Conservation (phyloP, 768 basidiomycete genomes). For the Cystobasidium onofrii region DNA sequence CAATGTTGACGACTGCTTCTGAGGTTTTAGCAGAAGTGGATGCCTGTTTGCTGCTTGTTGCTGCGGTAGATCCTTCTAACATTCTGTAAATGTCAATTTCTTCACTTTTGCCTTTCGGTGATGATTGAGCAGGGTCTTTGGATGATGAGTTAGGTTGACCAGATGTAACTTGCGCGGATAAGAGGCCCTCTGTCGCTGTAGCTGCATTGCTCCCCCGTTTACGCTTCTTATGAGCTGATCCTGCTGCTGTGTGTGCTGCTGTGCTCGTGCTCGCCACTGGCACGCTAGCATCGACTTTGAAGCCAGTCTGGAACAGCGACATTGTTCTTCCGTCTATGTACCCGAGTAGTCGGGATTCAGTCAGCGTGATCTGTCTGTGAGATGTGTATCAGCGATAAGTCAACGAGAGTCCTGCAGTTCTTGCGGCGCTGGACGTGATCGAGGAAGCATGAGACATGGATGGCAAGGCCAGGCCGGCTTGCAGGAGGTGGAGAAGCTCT, state of each 20-base stretch:
- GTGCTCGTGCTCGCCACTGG: not conserved
- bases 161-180: not conserved
- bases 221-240: slow-evolving; percentile 15
- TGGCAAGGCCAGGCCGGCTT: no score
- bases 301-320: slow-evolving; percentile 28
- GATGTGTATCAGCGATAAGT: no score
- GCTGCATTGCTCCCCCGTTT: not conserved
- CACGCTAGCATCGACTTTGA: slow-evolving; percentile 6
- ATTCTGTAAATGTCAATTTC: not conserved
- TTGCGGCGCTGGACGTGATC: no score
- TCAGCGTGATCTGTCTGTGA: no score
- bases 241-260: not conserved
- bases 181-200: not conserved
- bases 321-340: not conserved
- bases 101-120: not conserved
- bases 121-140: not conserved
- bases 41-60: not conserved
- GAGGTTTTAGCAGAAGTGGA: not conserved
- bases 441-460: no score
- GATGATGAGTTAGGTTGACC: not conserved
- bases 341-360: not conserved
- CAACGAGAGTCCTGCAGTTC: no score
- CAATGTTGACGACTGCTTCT: slow-evolving; percentile 20
- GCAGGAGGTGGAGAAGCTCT: no score
- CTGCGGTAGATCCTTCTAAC: no score